phyloP scores from a whole-genome alignment of 78 protist genomes.

The Mantamonas sphyraenae region DNA sequence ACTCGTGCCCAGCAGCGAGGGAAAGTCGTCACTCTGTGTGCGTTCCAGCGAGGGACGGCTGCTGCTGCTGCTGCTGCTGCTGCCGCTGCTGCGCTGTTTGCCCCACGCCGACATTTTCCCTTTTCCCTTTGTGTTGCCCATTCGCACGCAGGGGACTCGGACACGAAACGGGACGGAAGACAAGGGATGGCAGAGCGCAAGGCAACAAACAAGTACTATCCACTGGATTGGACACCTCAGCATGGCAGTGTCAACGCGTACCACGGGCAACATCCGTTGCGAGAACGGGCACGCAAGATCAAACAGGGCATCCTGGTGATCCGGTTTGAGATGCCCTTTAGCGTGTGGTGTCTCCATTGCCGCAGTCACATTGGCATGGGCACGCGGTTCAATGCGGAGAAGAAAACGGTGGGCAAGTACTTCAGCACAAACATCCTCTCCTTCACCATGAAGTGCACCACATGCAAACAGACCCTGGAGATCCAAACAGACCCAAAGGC shows the following conservation, averaged over 20 bases:
- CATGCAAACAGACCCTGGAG: conserved; percentile 19
- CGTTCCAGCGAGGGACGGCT: too few species aligned
- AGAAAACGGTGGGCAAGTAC: conserved; percentile 36
- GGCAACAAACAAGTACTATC: conserved; percentile 6
- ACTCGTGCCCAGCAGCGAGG: too few species aligned
- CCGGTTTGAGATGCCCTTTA: conserved; percentile 41
- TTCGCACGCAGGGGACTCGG: too few species aligned
- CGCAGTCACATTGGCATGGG: conserved; percentile 18
- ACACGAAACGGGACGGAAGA: neutral
- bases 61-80: too few species aligned
- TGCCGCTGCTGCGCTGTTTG: too few species aligned
- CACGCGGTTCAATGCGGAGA: conserved; percentile 25
- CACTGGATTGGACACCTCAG: neutral
- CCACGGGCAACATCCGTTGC: conserved; percentile 20
- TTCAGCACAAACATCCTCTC: conserved; percentile 20
- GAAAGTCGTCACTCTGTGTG: too few species aligned
- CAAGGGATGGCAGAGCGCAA: neutral
- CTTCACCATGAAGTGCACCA: conserved; percentile 29
- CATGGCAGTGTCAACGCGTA: conserved; percentile 25
- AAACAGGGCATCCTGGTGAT: conserved; percentile 35
- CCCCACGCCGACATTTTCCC: too few species aligned
- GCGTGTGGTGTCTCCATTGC: conserved; percentile 35
- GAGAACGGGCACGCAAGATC: conserved; percentile 34
- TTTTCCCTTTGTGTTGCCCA: too few species aligned
- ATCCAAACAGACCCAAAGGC: conserved; percentile 41